Base-by-base conservation (phyloP, 2,329 filamentous ascomycete genomes). In the Keithomyces neogunnii region DNA sequence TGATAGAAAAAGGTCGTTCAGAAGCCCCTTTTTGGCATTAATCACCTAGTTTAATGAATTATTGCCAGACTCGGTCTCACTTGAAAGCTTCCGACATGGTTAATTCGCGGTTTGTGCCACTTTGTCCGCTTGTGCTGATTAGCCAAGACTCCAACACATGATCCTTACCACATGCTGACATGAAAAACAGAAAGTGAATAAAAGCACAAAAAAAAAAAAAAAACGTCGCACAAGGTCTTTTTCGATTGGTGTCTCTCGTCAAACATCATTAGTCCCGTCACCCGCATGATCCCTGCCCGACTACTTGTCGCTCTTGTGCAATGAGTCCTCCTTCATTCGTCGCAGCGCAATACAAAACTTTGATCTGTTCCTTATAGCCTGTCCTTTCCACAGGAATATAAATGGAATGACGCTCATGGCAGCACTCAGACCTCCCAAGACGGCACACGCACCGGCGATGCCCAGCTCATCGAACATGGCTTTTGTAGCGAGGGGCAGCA, bases 271-370 rank as follows among this genome's bases (percentile, higher is more conserved):
- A 26, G 28, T 29, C 13, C 30, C 11, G 10, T 48, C 33, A 1
- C 2, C n/a, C 29, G 3, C 9, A 19, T 31, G 13, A 13, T 56
- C 57, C 50, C 63, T 61, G 44, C 61, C 57, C 30, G 51, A 48
- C 63, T 47, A 19, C 57, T 70, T 68, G 42, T 73, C 68, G 7
- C 67, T 65, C 51, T 62, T 68, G 10, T 64, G 62, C 49, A 66
- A 62, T 66, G 75, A 65, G 56, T 76, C 72, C 31, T 71, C 70
- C 58, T 76, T 81, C 52, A 70, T 66, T 63, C 77, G 66, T 50
- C 70, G 70, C 50, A 87, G 62, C 45, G 79, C 78, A 58, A 80
- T 77, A 58, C 83, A 87, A 58, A 86, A 87, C 53, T 70, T 75
- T 48, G 77, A 82, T 9, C 74, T 73, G 29, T 71, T 73, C 29